Evolutionary conservation across 2,329 filamentous ascomycete genomes (phyloP).

Genomic region (Fusarium sororula): DNA sequence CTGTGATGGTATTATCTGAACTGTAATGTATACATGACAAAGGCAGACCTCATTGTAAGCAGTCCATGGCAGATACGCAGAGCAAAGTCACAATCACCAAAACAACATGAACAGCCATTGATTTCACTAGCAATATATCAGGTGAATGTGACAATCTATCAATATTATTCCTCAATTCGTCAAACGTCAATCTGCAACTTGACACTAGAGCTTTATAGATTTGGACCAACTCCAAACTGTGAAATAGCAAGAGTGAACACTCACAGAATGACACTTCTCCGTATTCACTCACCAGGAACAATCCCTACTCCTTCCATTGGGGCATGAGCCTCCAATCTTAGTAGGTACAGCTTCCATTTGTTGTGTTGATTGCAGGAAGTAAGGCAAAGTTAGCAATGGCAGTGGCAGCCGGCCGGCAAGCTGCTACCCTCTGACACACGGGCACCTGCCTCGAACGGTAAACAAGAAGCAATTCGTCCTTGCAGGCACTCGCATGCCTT

Average conservation of each 20-base stretch:
- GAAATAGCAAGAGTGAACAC: background rate
- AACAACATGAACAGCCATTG: background rate
- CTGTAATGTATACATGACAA: background rate
- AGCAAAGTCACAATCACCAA: background rate
- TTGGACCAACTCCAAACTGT: background rate
- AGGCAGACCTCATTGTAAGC: background rate
- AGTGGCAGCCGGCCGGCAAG: slow-evolving; percentile 8
- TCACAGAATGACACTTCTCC: background rate
- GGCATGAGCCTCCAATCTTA: background rate
- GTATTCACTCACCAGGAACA: background rate
- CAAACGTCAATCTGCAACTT: background rate
- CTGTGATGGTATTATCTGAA: background rate
- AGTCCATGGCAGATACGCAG: background rate
- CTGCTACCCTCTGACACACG: background rate
- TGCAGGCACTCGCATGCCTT: background rate
- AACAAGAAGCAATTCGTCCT: background rate
- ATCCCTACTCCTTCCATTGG: too few species aligned
- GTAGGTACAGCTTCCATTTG: background rate
- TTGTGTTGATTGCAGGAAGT: background rate
- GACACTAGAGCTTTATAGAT: background rate
- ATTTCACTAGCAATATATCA: background rate
- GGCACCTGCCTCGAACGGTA: slow-evolving; percentile 14
- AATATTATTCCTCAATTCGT: slow-evolving; percentile 1
- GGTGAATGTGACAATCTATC: background rate
- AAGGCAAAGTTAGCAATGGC: background rate